A percentile compares a stretch with the other conserved stretches of the same genome.
Conservation (phyloP, 1,284 basidiomycete species). For the Ganoderma resinaceum region DNA sequence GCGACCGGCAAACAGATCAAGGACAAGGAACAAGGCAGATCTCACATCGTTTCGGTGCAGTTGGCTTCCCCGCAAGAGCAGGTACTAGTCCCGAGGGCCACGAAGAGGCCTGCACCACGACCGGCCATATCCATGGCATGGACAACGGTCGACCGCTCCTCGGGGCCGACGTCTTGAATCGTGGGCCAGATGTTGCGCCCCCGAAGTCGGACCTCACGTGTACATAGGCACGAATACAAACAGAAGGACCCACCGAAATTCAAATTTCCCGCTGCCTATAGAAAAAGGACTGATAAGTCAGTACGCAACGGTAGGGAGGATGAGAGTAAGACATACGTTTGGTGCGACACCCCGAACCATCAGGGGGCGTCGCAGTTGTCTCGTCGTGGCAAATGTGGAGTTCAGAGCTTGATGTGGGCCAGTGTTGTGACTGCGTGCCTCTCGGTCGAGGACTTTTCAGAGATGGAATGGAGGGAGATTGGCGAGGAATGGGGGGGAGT, state of each 20-base stretch:
- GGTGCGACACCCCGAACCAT: not conserved
- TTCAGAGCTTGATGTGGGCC: too few species aligned
- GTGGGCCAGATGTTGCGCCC: not conserved
- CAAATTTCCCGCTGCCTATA: too few species aligned
- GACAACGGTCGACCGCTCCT: conserved; percentile 9
- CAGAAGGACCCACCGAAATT: not conserved
- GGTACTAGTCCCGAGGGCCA: conserved; percentile 20
- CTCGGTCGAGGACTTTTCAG: too few species aligned
- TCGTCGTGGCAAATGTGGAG: not conserved
- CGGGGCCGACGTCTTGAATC: conserved; percentile 11
- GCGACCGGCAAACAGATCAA: not conserved
- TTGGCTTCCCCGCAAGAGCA: conserved; percentile 15
- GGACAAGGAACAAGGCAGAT: not conserved
- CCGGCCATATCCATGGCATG: not conserved
- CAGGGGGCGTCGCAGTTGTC: not conserved
- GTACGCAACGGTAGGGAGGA: not conserved
- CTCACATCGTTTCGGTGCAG: conserved; percentile 9
- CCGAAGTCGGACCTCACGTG: conserved; percentile 1
- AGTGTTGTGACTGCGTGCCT: too few species aligned
- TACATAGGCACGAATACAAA: not conserved
- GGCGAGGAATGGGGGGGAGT: not conserved
- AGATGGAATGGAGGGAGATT: not conserved
- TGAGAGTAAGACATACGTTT: not conserved
- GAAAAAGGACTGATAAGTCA: too few species aligned
- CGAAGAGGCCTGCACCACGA: conserved; percentile 20